These are phyloP conservation scores for Aschersonia sp. DNA, from an alignment of 2,329 filamentous ascomycete species.

Conservation along the genomic window DNA sequence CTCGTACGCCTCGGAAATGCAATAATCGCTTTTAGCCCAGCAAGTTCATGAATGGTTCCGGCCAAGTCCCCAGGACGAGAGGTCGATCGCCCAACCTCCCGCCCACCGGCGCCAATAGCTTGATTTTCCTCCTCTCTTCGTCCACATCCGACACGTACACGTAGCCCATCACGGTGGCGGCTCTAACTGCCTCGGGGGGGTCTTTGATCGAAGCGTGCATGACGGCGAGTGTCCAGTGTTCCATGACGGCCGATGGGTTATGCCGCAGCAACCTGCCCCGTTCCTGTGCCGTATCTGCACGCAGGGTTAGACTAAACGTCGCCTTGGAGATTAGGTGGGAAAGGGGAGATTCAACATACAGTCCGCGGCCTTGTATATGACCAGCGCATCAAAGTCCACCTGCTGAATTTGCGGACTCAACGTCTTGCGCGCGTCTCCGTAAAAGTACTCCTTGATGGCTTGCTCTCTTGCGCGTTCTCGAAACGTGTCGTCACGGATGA, in stretches of 20 bases:
- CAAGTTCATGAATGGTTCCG: constrained; percentile 68
- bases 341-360: constrained; percentile 23
- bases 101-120: constrained; percentile 70
- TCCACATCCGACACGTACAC: constrained; percentile 89
- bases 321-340: neutral
- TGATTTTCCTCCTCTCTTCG: constrained; percentile 65
- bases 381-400: constrained; percentile 60
- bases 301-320: neutral
- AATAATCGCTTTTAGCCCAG: constrained; percentile 30
- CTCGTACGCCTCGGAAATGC: too few relatives aligned
- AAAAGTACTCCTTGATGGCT: constrained; percentile 86
- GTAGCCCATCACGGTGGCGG: constrained; percentile 80
- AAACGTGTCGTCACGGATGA: constrained; percentile 59
- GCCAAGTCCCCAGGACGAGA: constrained; percentile 75
- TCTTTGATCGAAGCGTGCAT: constrained; percentile 64
- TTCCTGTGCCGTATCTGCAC: constrained; percentile 14
- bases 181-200: constrained; percentile 55
- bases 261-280: constrained; percentile 43
- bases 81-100: constrained; percentile 68
- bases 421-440: constrained; percentile 62
- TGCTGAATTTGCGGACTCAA: constrained; percentile 81
- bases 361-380: constrained; percentile 57
- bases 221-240: constrained; percentile 73
- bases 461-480: constrained; percentile 62
- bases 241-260: constrained; percentile 51